Base-by-base conservation (phyloP, 2,329 filamentous ascomycete genomes). In the Cladorrhinum sp. region DNA sequence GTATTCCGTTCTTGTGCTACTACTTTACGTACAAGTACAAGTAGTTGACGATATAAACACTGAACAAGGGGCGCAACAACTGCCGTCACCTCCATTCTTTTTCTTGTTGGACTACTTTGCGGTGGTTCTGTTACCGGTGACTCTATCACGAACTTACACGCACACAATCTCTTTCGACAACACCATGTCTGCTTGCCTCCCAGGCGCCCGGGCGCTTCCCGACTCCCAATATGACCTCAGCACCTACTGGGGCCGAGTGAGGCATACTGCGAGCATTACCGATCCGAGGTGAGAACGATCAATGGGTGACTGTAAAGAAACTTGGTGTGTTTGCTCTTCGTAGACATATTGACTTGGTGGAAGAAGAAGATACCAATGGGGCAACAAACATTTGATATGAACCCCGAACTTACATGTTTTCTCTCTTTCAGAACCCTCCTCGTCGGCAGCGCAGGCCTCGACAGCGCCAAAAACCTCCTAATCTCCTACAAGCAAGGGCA, bases 171-270 rank as follows among this genome's bases (percentile, higher is more conserved):
- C 27, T 12, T 32, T 12, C 6, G 41, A 50, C 56, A 72, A 61
- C 57, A n/a, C n/a, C n/a, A 89, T 89, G 86, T 89, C 86, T 60
- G 79, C 86, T 61, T 88, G 86, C 23, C 75, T 89, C 29, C 85
- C 85, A 53, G 86, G 86, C 62, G 77, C 77, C 69, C 89, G 93
- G 75, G 92, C 96, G 75, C 83, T 97, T 66, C 95, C 95, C 63
- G 86, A 87, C 59, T 99, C 95, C 58, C 92, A 92, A 76, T 93
- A 96, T 84, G 91, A 99, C 74, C 82, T 99, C 71, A 85, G 77
- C 73, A 97, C 93, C 51, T 99, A 99, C 79, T 95, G 91, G 91
- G 95, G 95, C 66, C 88, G 95, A 61, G 95, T 98, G 71, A 86
- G 85, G 77, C 93, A 99, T 79, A 88, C 92, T 18, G 89, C 91